A percentile compares a stretch with the other conserved stretches of the same genome.
Conservation (phyloP, 176 grass and related monocot species). For the Aegilops speltoides region DNA sequence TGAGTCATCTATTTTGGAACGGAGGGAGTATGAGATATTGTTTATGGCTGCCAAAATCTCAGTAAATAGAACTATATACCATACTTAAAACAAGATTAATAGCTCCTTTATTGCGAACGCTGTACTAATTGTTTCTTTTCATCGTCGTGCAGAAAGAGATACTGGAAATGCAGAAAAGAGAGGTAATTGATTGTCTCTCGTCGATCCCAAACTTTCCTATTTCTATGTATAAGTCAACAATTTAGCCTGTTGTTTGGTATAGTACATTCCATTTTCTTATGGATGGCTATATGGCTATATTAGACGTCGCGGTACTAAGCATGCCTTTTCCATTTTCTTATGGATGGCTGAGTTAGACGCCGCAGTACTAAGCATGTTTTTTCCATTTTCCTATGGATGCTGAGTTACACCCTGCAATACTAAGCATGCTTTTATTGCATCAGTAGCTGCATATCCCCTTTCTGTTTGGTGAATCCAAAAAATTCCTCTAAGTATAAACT, state of each 20-base stretch:
- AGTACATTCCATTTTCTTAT: background rate
- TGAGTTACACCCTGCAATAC: background rate
- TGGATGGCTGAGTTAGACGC: background rate
- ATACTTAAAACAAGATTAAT: background rate
- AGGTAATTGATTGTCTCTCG: conserved; percentile 50
- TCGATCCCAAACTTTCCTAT: background rate
- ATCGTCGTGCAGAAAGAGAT: conserved; percentile 59
- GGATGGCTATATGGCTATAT: background rate
- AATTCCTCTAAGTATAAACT: background rate
- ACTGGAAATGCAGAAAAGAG: conserved; percentile 64
- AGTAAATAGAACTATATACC: background rate
- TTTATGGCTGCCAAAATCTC: background rate
- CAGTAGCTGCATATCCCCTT: background rate
- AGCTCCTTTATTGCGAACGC: background rate
- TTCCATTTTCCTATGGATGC: background rate
- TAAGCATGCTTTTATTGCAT: background rate
- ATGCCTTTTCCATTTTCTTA: too few relatives aligned
- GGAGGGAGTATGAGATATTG: background rate
- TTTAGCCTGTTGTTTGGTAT: background rate
- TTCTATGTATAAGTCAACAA: background rate
- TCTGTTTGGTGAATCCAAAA: background rate
- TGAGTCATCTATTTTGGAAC: too few relatives aligned
- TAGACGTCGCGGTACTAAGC: too few relatives aligned
- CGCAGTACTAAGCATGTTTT: background rate
- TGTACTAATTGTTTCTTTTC: conserved; percentile 24